Conservation (phyloP, 257 asterid genomes). For the Schizonepeta tenuifolia region DNA sequence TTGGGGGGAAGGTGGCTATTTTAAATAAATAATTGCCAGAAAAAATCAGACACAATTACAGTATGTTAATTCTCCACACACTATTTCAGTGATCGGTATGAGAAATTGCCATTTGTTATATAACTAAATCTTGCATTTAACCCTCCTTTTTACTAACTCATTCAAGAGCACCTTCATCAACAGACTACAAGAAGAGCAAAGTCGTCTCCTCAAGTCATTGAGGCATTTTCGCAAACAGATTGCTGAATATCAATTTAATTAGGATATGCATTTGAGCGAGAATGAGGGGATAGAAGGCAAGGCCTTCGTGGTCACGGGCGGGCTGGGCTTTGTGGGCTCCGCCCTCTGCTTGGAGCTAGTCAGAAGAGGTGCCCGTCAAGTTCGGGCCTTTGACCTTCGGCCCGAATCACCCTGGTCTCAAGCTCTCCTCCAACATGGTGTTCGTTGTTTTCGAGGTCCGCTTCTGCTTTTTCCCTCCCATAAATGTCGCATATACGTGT, state of each 20-base stretch:
- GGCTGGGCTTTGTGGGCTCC: constrained; percentile 87
- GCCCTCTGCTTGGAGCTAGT: constrained; percentile 86
- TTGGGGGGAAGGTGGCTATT: too few relatives aligned
- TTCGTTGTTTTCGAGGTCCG: constrained; percentile 66
- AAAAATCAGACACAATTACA: too few relatives aligned
- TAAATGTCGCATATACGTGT: background rate
- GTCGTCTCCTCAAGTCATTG: constrained; percentile 21
- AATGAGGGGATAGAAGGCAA: constrained; percentile 87
- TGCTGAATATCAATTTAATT: constrained; percentile 15
- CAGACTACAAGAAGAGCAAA: background rate
- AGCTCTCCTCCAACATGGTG: constrained; percentile 58
- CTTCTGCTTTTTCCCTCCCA: too few relatives aligned
- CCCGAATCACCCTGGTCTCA: constrained; percentile 75
- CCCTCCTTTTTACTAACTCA: too few relatives aligned
- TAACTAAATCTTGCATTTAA: background rate
- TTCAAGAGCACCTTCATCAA: background rate
- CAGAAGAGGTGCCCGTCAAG: constrained; percentile 80
- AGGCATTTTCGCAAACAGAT: background rate
- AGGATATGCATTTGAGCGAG: constrained; percentile 88
- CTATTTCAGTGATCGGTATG: background rate
- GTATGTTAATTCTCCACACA: too few relatives aligned
- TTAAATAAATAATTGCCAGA: too few relatives aligned
- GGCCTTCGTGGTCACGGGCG: constrained; percentile 85
- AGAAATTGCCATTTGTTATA: background rate
- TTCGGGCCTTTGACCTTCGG: constrained; percentile 80